A percentile compares a stretch with the other conserved stretches of the same genome.
phyloP scores from a whole-genome alignment of 805 yeast species.

The Nakazawaea populi region DNA sequence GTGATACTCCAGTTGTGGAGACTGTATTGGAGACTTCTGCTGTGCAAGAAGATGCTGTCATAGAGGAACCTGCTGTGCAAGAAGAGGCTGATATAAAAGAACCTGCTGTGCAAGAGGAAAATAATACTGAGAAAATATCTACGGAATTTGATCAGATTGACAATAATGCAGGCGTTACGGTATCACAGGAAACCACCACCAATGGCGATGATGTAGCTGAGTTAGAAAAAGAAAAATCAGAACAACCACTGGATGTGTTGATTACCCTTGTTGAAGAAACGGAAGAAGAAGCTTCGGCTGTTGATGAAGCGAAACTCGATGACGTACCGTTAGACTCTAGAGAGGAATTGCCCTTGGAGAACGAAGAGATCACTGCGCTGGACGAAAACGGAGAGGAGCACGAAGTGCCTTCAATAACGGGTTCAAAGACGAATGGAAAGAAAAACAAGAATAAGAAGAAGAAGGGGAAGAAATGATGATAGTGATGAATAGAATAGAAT shows the following conservation, averaged over 20 bases:
- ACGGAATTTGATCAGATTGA: too few relatives aligned
- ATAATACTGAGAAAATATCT: background rate
- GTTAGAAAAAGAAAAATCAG: background rate
- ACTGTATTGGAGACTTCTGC: background rate
- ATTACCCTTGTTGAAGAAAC: background rate
- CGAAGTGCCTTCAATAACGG: background rate
- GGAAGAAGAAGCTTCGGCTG: background rate
- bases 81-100: background rate
- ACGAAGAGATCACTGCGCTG: background rate
- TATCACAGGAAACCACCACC: too few relatives aligned
- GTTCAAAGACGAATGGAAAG: constrained; percentile 12
- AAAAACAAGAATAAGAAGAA: constrained; percentile 28
- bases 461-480: constrained; percentile 26
- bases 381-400: background rate
- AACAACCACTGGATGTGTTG: background rate
- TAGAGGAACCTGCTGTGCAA: background rate
- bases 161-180: too few relatives aligned
- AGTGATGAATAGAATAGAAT: too few relatives aligned
- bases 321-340: constrained; percentile 6
- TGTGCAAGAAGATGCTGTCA: background rate
- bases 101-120: background rate
- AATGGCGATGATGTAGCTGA: background rate
- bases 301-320: constrained; percentile 2
- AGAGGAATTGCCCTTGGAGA: constrained; percentile 4
- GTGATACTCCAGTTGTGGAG: background rate